Base-by-base conservation (phyloP, 768 basidiomycete genomes). In the Auriculariales sp. region DNA sequence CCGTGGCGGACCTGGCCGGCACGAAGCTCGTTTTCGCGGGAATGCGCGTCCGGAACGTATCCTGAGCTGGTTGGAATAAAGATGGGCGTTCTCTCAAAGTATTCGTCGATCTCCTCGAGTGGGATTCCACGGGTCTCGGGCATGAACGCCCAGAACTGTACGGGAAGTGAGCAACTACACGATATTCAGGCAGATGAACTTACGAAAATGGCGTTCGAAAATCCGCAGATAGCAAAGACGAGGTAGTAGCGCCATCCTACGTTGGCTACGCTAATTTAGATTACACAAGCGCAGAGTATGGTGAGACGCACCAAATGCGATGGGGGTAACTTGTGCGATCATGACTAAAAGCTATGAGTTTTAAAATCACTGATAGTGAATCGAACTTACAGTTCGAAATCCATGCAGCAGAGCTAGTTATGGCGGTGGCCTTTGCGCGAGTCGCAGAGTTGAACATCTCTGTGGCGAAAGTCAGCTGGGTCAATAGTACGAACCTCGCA, bases 401-500 rank as follows among this genome's bases (percentile, higher is more conserved):
- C 70, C 69, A 71, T 0, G 69, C 70, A 0, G 64, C 63, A 2
- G 67, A 69, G 47, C 68, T 70, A 2, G 70, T 71, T 31, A 71
- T 62, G 4, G 69, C 69, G 1, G 70, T 72, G 17, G 66, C 69
- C 53, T 70, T 70, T 3, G 71, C 70, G 12, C 71, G 61, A 3
- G 68, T 71, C 22, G 67, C 53, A 5, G 70, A 71, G 4, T 70
- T 71, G 44, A 59, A 69, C 15, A 72, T 71, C 52, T 71, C 69
- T n/a, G n/a, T n/a, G n/a, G n/a, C n/a, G n/a, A n/a, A n/a, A n/a
- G n/a, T n/a, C n/a, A n/a, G n/a, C n/a, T n/a, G n/a, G n/a, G n/a
- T n/a, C n/a, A n/a, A n/a, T n/a, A n/a, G n/a, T n/a, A n/a, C n/a
- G n/a, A n/a, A n/a, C n/a, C n/a, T n/a, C n/a, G n/a, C n/a, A n/a